These are phyloP conservation scores for Aureococcus anophagefferens DNA, from an alignment of 108 stramenopile species.

Conservation along the genomic window DNA sequence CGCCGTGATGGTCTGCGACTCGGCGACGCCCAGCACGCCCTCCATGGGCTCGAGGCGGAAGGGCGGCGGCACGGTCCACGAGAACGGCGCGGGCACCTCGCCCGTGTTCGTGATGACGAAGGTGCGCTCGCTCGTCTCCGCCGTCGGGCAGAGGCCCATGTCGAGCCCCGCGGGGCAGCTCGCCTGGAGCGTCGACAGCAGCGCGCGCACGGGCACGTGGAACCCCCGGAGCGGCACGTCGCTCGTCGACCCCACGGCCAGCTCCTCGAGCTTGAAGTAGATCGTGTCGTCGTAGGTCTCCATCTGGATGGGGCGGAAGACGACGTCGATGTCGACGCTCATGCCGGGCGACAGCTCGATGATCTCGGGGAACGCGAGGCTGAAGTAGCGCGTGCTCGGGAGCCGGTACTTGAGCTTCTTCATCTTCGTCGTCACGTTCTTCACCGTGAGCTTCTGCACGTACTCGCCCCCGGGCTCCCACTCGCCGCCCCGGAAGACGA, in stretches of 20 bases:
- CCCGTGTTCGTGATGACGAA: constrained; percentile 37
- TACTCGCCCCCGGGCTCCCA: constrained; percentile 44
- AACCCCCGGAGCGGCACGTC: constrained; percentile 16
- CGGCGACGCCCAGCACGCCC: constrained; percentile 27
- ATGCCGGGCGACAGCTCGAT: constrained; percentile 38
- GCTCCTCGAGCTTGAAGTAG: constrained; percentile 35
- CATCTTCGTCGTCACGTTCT: constrained; percentile 38
- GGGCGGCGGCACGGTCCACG: constrained; percentile 41
- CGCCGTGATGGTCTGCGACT: constrained; percentile 12
- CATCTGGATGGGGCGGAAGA: constrained; percentile 40
- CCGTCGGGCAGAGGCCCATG: constrained; percentile 38
- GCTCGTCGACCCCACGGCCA: constrained; percentile 7
- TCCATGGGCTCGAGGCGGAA: constrained; percentile 33
- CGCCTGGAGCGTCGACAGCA: constrained; percentile 26
- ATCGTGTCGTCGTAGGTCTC: constrained; percentile 49
- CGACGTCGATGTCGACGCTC: constrained; percentile 32
- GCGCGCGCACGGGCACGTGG: constrained; percentile 44
- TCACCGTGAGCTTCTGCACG: constrained; percentile 39
- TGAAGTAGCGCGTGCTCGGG: constrained; percentile 44
- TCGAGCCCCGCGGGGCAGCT: constrained; percentile 30
- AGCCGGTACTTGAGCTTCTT: constrained; percentile 54
- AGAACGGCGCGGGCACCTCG: constrained; percentile 38
- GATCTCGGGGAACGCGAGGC: constrained; percentile 45
- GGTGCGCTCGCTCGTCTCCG: constrained; percentile 14
- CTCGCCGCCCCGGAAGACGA: too few relatives aligned